Conservation (phyloP, 2,329 filamentous ascomycete species). For the Nakataea oryzae region DNA sequence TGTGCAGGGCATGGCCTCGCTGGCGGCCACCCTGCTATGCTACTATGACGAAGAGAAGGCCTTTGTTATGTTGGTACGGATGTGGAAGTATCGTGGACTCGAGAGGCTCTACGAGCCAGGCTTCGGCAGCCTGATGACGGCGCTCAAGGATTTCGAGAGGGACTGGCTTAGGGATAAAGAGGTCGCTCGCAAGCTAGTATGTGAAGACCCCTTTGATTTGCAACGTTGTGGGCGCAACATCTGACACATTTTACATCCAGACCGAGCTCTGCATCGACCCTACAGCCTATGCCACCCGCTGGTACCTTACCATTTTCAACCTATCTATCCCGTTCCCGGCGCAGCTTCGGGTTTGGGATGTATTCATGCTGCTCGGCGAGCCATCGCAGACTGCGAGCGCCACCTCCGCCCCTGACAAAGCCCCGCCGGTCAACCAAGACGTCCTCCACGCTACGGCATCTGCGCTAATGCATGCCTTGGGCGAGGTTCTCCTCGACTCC, state of each 20-base stretch:
- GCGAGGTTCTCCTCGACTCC: conserved; percentile 78
- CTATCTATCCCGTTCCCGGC: conserved; percentile 90
- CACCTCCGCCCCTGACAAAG: conserved; percentile 10
- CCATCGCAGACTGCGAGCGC: conserved; percentile 18
- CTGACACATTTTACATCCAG: conserved; percentile 24
- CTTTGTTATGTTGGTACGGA: conserved; percentile 91
- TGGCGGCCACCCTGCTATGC: conserved; percentile 85
- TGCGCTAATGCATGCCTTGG: conserved; percentile 80
- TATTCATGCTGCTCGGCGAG: conserved; percentile 90
- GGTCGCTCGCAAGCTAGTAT: conserved; percentile 70
- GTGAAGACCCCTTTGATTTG: conserved; percentile 20
- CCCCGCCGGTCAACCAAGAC: conserved; percentile 60
- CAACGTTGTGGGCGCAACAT: neutral
- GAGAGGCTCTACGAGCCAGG: conserved; percentile 75
- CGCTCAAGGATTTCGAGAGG: conserved; percentile 73
- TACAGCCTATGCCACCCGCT: conserved; percentile 90
- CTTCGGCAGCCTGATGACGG: conserved; percentile 78
- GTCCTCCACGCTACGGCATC: conserved; percentile 83
- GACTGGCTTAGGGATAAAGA: conserved; percentile 72
- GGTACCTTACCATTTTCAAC: conserved; percentile 97
- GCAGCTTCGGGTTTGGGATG: conserved; percentile 93
- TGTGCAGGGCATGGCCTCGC: conserved; percentile 93
- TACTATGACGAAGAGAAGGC: conserved; percentile 94
- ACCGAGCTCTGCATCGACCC: conserved; percentile 69
- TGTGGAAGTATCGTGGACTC: conserved; percentile 84